These are phyloP conservation scores for Pythium brachiatum DNA, from an alignment of 352 stramenopile genomes.

Conservation along the genomic window DNA sequence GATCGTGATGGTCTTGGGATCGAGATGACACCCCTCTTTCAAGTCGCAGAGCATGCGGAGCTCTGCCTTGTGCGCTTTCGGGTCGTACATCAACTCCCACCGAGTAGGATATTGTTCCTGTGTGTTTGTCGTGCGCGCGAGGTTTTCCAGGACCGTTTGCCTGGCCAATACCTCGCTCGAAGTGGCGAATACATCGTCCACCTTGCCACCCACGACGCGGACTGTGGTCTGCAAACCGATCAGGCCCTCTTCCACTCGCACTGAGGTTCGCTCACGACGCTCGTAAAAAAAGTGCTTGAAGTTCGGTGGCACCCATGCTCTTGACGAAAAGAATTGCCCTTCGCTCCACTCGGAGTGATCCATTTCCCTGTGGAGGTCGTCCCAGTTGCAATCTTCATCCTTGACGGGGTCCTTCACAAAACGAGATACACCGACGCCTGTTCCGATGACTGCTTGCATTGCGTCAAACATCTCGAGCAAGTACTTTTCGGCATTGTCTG, in stretches of 20 bases:
- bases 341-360: background rate
- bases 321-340: background rate
- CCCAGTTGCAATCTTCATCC: slow-evolving; percentile 1
- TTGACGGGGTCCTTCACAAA: slow-evolving; percentile 7
- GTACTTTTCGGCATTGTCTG: slow-evolving; percentile 1
- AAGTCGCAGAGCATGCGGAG: slow-evolving; percentile 12
- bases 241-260: slow-evolving; percentile 6
- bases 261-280: background rate
- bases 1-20: slow-evolving; percentile 9
- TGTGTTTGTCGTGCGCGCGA: background rate
- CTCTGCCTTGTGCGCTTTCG: background rate
- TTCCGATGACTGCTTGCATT: slow-evolving; percentile 9
- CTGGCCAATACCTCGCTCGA: background rate
- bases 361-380: background rate
- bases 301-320: slow-evolving; percentile 8
- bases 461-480: slow-evolving; percentile 11
- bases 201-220: background rate
- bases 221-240: background rate
- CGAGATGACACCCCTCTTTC: background rate
- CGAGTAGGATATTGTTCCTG: slow-evolving; percentile 5
- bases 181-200: slow-evolving; percentile 2
- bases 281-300: slow-evolving; percentile 7
- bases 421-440: background rate
- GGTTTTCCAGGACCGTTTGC: slow-evolving; percentile 8
- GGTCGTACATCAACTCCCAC: slow-evolving; percentile 14